Evolutionary conservation across 345 rosid genomes (phyloP).

Genomic region (Aquilaria malaccensis): DNA sequence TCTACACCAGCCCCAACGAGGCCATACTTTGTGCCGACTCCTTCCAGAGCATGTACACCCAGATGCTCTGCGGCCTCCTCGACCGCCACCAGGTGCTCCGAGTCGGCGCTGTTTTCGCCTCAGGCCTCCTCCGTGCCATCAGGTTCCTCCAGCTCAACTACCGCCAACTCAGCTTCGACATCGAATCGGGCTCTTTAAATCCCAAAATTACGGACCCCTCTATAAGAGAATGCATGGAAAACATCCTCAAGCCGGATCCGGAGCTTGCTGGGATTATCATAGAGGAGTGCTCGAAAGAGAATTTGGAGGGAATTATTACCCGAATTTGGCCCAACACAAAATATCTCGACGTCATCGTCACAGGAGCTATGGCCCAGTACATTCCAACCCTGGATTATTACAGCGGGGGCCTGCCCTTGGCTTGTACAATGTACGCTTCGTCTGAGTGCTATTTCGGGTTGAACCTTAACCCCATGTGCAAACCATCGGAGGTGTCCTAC

Average conservation of each 20-base stretch:
- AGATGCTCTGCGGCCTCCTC: conserved; percentile 84
- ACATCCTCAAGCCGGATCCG: conserved; percentile 40
- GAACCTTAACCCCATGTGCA: conserved; percentile 79
- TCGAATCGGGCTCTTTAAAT: conserved; percentile 52
- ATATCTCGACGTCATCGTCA: conserved; percentile 86
- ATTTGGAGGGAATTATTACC: conserved; percentile 72
- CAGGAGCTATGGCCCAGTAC: conserved; percentile 98
- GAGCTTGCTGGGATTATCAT: conserved; percentile 47
- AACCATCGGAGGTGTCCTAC: conserved; percentile 81
- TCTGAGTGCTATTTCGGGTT: conserved; percentile 94
- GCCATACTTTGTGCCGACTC: conserved; percentile 87
- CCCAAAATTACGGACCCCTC: conserved; percentile 42
- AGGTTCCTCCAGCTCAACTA: conserved; percentile 84
- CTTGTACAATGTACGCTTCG: conserved; percentile 97
- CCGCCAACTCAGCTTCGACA: conserved; percentile 51
- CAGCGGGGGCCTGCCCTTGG: conserved; percentile 72
- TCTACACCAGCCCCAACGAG: conserved; percentile 90
- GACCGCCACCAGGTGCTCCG: conserved; percentile 76
- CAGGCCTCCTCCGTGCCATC: conserved; percentile 86
- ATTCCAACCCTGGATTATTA: conserved; percentile 91
- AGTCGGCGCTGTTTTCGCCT: conserved; percentile 88
- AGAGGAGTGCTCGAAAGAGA: conserved; percentile 39
- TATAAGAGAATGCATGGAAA: conserved; percentile 31
- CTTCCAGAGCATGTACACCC: conserved; percentile 93
- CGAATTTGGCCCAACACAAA: conserved; percentile 88